phyloP scores from a whole-genome alignment of 371 early-diverging fungal genomes.

The Zopfochytrium polystomum region DNA sequence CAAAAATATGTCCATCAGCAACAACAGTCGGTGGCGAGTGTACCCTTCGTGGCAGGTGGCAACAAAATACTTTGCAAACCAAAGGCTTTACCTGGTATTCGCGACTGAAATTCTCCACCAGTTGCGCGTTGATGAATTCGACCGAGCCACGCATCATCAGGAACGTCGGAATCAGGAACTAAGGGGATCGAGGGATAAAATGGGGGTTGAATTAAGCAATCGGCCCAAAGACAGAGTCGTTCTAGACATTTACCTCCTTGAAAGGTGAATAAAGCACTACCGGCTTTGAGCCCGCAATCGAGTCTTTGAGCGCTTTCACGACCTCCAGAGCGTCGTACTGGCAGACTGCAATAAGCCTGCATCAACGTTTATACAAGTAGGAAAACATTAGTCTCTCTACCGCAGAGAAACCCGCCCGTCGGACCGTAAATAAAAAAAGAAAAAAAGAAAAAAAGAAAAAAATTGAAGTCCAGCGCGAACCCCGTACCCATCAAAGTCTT shows the following conservation, averaged over 20 bases:
- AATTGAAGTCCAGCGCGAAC: too few relatives aligned
- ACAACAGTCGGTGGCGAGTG: not conserved
- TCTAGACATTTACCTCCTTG: slow-evolving; percentile 86
- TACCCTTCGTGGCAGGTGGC: not conserved
- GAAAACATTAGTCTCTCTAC: too few relatives aligned
- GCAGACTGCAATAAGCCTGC: slow-evolving; percentile 77
- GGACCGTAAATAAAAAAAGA: too few relatives aligned
- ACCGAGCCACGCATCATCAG: slow-evolving; percentile 66
- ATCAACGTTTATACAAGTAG: too few relatives aligned
- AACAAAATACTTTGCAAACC: not conserved
- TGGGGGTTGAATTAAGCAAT: not conserved
- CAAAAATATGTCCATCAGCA: too few relatives aligned
- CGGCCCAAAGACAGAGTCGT: not conserved
- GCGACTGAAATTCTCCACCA: slow-evolving; percentile 86
- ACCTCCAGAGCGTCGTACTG: slow-evolving; percentile 68
- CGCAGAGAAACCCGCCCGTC: too few relatives aligned
- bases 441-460: too few relatives aligned
- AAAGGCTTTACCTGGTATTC: slow-evolving; percentile 76
- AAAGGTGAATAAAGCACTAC: slow-evolving; percentile 77
- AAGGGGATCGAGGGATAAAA: not conserved
- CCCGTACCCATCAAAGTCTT: too few relatives aligned
- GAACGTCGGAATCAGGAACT: slow-evolving; percentile 63
- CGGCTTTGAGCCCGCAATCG: slow-evolving; percentile 75
- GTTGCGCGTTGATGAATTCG: slow-evolving; percentile 71
- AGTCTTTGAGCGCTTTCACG: slow-evolving; percentile 62